phyloP scores from a whole-genome alignment of 73 alveolate genomes.

The Blepharisma stoltei region DNA sequence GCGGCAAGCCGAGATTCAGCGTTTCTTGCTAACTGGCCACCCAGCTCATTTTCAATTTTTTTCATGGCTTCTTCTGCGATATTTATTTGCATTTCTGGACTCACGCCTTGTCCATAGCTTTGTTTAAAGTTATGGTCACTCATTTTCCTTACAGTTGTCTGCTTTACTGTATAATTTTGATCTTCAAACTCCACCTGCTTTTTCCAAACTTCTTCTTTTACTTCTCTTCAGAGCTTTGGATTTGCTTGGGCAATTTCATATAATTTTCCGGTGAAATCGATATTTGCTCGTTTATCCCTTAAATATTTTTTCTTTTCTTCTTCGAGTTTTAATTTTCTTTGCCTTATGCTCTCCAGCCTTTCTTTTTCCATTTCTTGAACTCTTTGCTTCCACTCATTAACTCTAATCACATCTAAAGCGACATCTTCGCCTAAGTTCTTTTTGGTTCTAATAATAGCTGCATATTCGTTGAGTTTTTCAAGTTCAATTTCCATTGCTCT shows the following conservation, averaged over 20 bases:
- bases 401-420: not conserved
- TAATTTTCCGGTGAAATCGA: constrained; percentile 20
- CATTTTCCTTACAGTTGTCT: not conserved
- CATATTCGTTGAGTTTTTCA: constrained; percentile 9
- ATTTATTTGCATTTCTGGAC: not conserved
- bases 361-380: constrained; percentile 5
- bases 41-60: not conserved
- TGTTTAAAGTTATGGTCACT: not conserved
- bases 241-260: not conserved
- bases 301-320: not conserved
- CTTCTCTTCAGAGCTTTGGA: constrained; percentile 20
- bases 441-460: constrained; percentile 19
- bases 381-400: not conserved
- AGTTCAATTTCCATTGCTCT: constrained; percentile 26
- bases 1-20: not conserved
- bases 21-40: constrained; percentile 20
- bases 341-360: not conserved
- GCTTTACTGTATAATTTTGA: not conserved
- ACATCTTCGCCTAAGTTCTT: constrained; percentile 14
- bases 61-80: not conserved
- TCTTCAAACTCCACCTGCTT: constrained; percentile 2
- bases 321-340: constrained; percentile 1
- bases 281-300: constrained; percentile 12
- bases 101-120: not conserved
- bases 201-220: constrained; percentile 11